Evolutionary conservation across 1,284 basidiomycete species (phyloP).

Genomic region (Vanrija sp.): DNA sequence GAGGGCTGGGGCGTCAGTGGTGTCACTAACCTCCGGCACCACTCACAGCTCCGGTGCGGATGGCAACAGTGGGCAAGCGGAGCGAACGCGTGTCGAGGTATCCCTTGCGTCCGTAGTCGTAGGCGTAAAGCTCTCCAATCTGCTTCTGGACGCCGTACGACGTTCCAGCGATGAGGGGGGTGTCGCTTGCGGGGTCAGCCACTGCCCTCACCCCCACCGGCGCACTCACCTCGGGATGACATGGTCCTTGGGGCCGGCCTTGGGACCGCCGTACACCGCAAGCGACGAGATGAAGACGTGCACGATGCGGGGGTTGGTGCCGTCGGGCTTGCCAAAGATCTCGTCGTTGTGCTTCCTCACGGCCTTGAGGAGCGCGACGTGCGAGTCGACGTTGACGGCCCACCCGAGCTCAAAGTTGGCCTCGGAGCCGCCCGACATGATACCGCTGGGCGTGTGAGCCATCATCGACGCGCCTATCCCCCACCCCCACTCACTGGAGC

Average conservation of each 20-base stretch:
- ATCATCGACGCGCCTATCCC: not conserved
- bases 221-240: constrained; percentile 41
- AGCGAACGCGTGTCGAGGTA: constrained; percentile 62
- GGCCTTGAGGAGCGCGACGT: constrained; percentile 56
- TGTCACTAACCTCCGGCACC: not conserved
- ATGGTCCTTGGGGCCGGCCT: constrained; percentile 49
- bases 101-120: constrained; percentile 61
- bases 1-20: constrained; percentile 47
- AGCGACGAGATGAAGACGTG: constrained; percentile 62
- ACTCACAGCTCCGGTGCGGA: constrained; percentile 54
- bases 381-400: constrained; percentile 60
- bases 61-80: constrained; percentile 60
- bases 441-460: constrained; percentile 47
- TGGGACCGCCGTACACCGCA: constrained; percentile 62
- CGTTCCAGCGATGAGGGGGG: constrained; percentile 58
- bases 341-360: constrained; percentile 49
- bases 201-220: not conserved
- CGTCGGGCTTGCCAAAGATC: constrained; percentile 12
- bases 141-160: constrained; percentile 61
- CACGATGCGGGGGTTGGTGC: constrained; percentile 45
- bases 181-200: constrained; percentile 51
- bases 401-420: constrained; percentile 61
- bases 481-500: constrained; percentile 35
- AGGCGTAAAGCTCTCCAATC: constrained; percentile 59
- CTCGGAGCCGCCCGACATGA: constrained; percentile 66